Conservation (phyloP, 2,329 filamentous ascomycete genomes). For the Stenocarpella maydis region DNA sequence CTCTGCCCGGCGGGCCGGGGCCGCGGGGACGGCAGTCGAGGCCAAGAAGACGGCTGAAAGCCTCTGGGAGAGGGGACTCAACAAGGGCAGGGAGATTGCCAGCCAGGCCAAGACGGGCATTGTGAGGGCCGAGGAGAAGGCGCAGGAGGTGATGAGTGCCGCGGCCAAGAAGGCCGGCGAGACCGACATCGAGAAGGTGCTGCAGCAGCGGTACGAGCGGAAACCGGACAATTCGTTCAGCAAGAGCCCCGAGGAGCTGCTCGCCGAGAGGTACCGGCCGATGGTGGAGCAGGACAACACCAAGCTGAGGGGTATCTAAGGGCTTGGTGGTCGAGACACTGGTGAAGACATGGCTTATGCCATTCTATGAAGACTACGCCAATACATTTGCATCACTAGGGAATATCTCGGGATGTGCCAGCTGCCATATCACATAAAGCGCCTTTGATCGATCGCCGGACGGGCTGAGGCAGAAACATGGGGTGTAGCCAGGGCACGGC, state of each 20-base stretch:
- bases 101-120: slow-evolving; percentile 49
- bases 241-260: slow-evolving; percentile 60
- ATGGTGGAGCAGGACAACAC: slow-evolving; percentile 56
- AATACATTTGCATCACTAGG: background rate
- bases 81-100: slow-evolving; percentile 51
- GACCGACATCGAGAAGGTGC: slow-evolving; percentile 54
- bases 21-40: slow-evolving; percentile 43
- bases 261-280: slow-evolving; percentile 63
- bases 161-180: slow-evolving; percentile 41
- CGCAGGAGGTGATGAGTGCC: slow-evolving; percentile 40
- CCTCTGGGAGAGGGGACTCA: slow-evolving; percentile 51
- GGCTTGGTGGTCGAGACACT: background rate
- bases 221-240: slow-evolving; percentile 49
- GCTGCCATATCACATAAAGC: too few species aligned
- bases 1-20: slow-evolving; percentile 44
- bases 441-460: background rate
- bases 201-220: slow-evolving; percentile 59
- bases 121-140: slow-evolving; percentile 48
- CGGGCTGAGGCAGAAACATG: background rate
- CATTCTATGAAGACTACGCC: background rate
- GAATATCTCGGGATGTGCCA: background rate
- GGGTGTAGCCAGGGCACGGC: background rate
- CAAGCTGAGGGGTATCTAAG: slow-evolving; percentile 49
- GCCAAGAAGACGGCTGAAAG: slow-evolving; percentile 49
- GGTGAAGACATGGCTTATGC: background rate